A percentile compares a stretch with the other conserved stretches of the same genome.
phyloP scores from a whole-genome alignment of 2,329 filamentous ascomycete genomes.

The Acrodontium crateriforme region DNA sequence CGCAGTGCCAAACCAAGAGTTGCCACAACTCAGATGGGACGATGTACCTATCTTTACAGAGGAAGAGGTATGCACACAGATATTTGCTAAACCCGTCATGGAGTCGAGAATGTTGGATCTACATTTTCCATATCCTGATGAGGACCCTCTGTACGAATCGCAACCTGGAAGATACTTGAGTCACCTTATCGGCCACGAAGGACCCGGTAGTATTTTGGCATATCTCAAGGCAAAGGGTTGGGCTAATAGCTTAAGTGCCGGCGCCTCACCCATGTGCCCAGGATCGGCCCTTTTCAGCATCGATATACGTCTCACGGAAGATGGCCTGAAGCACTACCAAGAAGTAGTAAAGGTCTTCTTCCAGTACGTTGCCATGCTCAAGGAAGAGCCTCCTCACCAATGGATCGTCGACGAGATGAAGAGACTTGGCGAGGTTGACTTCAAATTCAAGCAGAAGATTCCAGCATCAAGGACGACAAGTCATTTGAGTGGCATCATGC shows the following conservation, averaged over 20 bases:
- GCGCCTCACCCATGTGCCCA: slow-evolving; percentile 61
- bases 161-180: slow-evolving; percentile 77
- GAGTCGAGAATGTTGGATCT: slow-evolving; percentile 68
- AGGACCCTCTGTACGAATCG: slow-evolving; percentile 63
- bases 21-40: slow-evolving; percentile 56
- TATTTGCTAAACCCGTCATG: slow-evolving; percentile 85
- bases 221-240: slow-evolving; percentile 84
- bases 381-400: slow-evolving; percentile 64
- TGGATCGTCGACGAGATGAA: slow-evolving; percentile 95
- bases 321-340: slow-evolving; percentile 68
- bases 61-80: slow-evolving; percentile 52
- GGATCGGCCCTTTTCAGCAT: slow-evolving; percentile 71
- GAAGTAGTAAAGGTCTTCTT: slow-evolving; percentile 76
- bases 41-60: slow-evolving; percentile 44
- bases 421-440: slow-evolving; percentile 80
- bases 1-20: slow-evolving; percentile 65
- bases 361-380: slow-evolving; percentile 79
- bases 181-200: slow-evolving; percentile 83
- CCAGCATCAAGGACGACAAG: slow-evolving; percentile 83
- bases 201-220: slow-evolving; percentile 79
- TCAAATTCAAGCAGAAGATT: slow-evolving; percentile 88
- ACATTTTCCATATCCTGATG: slow-evolving; percentile 73
- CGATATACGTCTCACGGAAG: slow-evolving; percentile 66
- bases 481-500: slow-evolving; percentile 74
- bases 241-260: slow-evolving; percentile 71